A percentile compares a stretch with the other conserved stretches of the same genome.
These are phyloP conservation scores for Xylaria grammica DNA, from an alignment of 495 filamentous ascomycete species.

Conservation along the genomic window DNA sequence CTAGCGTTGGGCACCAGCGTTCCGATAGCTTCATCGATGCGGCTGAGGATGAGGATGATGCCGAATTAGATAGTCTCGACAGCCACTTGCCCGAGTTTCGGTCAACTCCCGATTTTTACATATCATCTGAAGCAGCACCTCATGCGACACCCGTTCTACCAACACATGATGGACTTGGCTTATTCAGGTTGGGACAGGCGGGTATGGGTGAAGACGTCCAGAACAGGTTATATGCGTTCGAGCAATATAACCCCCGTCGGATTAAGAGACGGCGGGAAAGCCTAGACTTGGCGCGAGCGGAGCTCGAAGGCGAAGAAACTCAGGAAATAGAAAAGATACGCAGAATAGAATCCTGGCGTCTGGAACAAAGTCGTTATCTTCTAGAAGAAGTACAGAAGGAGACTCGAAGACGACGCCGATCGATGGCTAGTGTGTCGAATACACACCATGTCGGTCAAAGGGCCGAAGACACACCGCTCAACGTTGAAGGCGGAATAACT, in stretches of 20 bases:
- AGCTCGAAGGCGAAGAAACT: conserved; percentile 63
- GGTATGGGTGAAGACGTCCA: conserved; percentile 60
- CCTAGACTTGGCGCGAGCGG: conserved; percentile 54
- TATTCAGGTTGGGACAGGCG: conserved; percentile 62
- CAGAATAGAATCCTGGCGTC: conserved; percentile 87
- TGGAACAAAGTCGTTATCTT: conserved; percentile 85
- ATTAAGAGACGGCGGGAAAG: conserved; percentile 70
- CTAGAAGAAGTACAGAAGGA: conserved; percentile 88
- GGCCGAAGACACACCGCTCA: conserved; percentile 28
- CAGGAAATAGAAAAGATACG: conserved; percentile 71
- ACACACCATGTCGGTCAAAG: conserved; percentile 24
- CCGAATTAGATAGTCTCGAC: conserved; percentile 88
- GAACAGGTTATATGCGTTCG: conserved; percentile 84
- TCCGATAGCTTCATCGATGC: conserved; percentile 49
- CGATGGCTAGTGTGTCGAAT: conserved; percentile 33
- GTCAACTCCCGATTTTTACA: conserved; percentile 62
- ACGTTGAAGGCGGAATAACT: conserved; percentile 38
- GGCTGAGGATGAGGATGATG: conserved; percentile 68
- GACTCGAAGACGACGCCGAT: conserved; percentile 66
- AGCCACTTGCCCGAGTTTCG: conserved; percentile 87
- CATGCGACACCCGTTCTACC: conserved; percentile 70
- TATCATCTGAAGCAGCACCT: conserved; percentile 41
- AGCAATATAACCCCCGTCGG: conserved; percentile 76
- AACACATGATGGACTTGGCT: conserved; percentile 88
- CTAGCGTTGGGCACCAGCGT: conserved; percentile 44